A percentile compares a stretch with the other conserved stretches of the same genome.
phyloP scores from a whole-genome alignment of 345 rosid species.

The Physaria fendleri region DNA sequence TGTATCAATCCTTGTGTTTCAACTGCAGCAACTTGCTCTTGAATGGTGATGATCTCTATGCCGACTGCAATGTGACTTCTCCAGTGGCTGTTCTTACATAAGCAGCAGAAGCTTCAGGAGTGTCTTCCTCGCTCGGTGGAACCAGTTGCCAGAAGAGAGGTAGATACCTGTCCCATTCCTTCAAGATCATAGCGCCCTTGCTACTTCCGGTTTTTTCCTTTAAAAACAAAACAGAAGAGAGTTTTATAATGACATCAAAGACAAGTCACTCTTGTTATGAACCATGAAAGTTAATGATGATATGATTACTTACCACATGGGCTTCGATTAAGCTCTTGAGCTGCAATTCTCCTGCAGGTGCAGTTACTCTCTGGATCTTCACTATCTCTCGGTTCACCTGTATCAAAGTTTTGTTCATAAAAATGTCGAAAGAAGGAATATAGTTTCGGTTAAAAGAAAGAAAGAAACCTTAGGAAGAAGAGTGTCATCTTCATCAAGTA shows the following conservation, averaged over 20 bases:
- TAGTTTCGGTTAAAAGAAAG: not conserved
- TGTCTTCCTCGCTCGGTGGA: slow-evolving; percentile 99
- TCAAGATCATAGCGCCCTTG: slow-evolving; percentile 66
- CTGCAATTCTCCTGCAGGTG: slow-evolving; percentile 95
- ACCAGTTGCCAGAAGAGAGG: slow-evolving; percentile 93
- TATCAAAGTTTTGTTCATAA: not conserved
- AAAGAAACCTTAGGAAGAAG: slow-evolving; percentile 73
- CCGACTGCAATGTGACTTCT: slow-evolving; percentile 70
- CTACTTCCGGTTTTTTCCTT: slow-evolving; percentile 94
- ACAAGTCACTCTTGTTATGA: not conserved
- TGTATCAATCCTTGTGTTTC: slow-evolving; percentile 18
- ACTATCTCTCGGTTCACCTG: slow-evolving; percentile 92
- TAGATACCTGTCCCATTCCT: slow-evolving; percentile 77
- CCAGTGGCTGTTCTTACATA: slow-evolving; percentile 62
- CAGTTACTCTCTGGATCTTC: slow-evolving; percentile 89
- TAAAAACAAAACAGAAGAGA: slow-evolving; percentile 2
- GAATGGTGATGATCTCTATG: slow-evolving; percentile 28
- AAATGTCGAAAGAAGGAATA: slow-evolving; percentile 1
- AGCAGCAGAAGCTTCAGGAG: slow-evolving; percentile 85
- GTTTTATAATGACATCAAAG: not conserved
- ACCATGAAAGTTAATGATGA: not conserved
- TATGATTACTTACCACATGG: slow-evolving; percentile 68
- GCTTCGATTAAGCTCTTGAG: slow-evolving; percentile 83
- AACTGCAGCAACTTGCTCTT: slow-evolving; percentile 11
- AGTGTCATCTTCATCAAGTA: slow-evolving; percentile 86